These are phyloP conservation scores for Metschnikowia aberdeeniae DNA, from an alignment of 805 yeast genomes.

Conservation along the genomic window DNA sequence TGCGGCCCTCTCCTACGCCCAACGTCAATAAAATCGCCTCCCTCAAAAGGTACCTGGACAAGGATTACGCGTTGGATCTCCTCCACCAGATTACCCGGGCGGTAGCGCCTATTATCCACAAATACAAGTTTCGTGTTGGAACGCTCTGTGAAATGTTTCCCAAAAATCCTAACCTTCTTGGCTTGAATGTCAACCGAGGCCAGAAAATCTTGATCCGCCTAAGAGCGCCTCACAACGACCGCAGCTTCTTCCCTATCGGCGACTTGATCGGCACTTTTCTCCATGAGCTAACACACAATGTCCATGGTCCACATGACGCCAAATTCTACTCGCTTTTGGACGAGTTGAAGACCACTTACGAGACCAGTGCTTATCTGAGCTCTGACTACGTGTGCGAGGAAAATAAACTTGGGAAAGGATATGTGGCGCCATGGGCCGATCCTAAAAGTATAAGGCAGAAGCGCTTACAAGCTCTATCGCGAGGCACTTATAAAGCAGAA, in stretches of 20 bases:
- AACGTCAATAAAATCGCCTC: constrained; percentile 36
- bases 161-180: constrained; percentile 57
- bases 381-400: constrained; percentile 51
- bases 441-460: constrained; percentile 25
- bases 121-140: constrained; percentile 60
- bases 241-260: constrained; percentile 57
- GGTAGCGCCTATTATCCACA: constrained; percentile 77
- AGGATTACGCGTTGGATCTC: constrained; percentile 41
- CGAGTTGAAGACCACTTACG: constrained; percentile 50
- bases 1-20: constrained; percentile 34
- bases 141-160: constrained; percentile 81
- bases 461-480: constrained; percentile 39
- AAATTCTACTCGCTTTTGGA: constrained; percentile 65
- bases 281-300: constrained; percentile 84
- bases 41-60: constrained; percentile 32
- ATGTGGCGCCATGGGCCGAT: constrained; percentile 13
- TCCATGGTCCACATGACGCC: constrained; percentile 74
- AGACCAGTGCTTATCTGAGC: constrained; percentile 39
- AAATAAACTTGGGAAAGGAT: constrained; percentile 39
- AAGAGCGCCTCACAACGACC: constrained; percentile 52
- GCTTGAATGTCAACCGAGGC: constrained; percentile 80
- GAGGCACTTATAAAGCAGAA: constrained; percentile 40
- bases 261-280: constrained; percentile 77
- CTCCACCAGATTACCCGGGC: constrained; percentile 64
- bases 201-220: constrained; percentile 66